Conservation (phyloP, 352 stramenopile genomes). For the Phytophthora ramorum region DNA sequence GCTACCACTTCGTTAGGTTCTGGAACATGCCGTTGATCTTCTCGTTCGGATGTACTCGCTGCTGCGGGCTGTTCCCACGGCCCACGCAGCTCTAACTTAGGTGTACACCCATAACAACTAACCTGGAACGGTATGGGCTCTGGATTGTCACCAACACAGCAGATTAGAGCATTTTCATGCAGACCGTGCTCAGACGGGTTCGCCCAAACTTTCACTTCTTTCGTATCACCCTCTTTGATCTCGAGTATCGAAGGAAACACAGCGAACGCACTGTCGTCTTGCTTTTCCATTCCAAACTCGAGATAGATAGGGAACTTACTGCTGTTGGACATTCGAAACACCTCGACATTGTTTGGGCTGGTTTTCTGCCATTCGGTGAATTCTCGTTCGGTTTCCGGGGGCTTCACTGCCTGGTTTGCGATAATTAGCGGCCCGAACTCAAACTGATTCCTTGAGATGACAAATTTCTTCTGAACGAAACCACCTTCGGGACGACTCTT, state of each 20-base stretch:
- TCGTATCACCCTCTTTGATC: constrained; percentile 91
- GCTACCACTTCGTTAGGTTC: constrained; percentile 9
- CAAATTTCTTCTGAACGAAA: constrained; percentile 92
- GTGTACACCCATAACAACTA: constrained; percentile 87
- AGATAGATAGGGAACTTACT: constrained; percentile 80
- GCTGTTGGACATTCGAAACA: constrained; percentile 93
- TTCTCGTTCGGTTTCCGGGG: constrained; percentile 51
- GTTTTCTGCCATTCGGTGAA: constrained; percentile 58
- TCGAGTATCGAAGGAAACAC: constrained; percentile 77
- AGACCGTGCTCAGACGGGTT: constrained; percentile 72
- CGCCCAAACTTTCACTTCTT: constrained; percentile 92
- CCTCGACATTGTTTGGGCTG: constrained; percentile 84
- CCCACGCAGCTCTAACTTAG: constrained; percentile 77
- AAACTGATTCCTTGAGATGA: constrained; percentile 89
- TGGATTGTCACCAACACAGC: constrained; percentile 92
- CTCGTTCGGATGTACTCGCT: constrained; percentile 56
- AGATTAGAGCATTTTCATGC: constrained; percentile 86
- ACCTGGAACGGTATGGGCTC: constrained; percentile 88
- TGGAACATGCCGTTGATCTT: constrained; percentile 15
- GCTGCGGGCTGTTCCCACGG: constrained; percentile 84
- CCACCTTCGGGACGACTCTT: constrained; percentile 76
- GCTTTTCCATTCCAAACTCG: constrained; percentile 55
- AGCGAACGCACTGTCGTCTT: constrained; percentile 57
- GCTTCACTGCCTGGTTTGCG: constrained; percentile 18
- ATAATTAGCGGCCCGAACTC: constrained; percentile 95